Percentiles rank a stretch among this genome's conserved stretches.
Evolutionary conservation across 164 flowering plant species (phyloP).

Genomic region (Houttuynia cordata): DNA sequence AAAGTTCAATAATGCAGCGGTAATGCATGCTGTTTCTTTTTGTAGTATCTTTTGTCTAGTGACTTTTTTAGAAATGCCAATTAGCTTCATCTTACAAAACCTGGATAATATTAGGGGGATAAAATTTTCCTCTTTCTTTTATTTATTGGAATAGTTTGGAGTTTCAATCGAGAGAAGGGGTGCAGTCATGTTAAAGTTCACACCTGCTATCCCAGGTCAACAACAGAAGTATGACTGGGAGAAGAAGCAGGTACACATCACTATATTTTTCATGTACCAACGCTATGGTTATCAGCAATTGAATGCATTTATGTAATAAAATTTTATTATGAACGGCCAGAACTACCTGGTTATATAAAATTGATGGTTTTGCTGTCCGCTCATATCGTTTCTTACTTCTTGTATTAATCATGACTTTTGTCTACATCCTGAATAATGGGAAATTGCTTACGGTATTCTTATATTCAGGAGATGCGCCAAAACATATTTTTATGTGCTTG

Average conservation of each 20-base stretch:
- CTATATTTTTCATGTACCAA: too few relatives aligned
- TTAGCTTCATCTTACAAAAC: background rate
- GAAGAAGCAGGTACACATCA: slow-evolving; percentile 50
- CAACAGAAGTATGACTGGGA: slow-evolving; percentile 81
- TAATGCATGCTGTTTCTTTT: slow-evolving; percentile 23
- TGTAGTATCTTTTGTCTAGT: background rate
- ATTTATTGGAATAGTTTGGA: background rate
- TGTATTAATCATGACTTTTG: too few relatives aligned
- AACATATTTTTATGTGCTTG: too few relatives aligned
- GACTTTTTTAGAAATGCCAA: background rate
- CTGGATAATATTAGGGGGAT: background rate
- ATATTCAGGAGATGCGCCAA: too few relatives aligned
- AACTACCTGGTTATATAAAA: too few relatives aligned
- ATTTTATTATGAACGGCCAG: too few relatives aligned
- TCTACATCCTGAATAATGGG: too few relatives aligned
- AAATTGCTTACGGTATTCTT: too few relatives aligned
- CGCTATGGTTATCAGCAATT: background rate
- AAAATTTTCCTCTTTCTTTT: background rate
- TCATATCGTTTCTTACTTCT: too few relatives aligned
- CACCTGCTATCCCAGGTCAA: slow-evolving; percentile 45
- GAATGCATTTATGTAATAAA: too few relatives aligned
- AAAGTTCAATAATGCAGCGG: slow-evolving; percentile 46
- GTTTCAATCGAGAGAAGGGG: slow-evolving; percentile 61
- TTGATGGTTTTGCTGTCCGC: too few relatives aligned
- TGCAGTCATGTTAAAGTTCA: slow-evolving; percentile 40